phyloP scores from a whole-genome alignment of 352 stramenopile genomes.

The Pythium pyrilobum region DNA sequence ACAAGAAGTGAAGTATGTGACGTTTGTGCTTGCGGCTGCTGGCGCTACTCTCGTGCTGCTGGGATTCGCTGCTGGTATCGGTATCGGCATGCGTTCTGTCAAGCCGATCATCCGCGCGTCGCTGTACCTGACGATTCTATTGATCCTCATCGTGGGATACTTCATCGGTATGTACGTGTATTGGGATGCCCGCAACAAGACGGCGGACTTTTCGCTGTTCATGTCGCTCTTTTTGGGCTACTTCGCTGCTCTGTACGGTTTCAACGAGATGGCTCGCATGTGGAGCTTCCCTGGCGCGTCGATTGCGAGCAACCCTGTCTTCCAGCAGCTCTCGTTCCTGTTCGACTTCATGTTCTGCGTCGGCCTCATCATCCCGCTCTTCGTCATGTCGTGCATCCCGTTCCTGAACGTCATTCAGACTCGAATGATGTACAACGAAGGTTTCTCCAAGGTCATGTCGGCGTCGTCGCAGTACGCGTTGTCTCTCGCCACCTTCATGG shows the following conservation, averaged over 20 bases:
- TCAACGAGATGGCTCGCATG: slow-evolving; percentile 85
- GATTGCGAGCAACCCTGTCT: slow-evolving; percentile 57
- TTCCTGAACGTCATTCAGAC: slow-evolving; percentile 87
- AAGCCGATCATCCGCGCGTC: too few relatives aligned
- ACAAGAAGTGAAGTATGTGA: slow-evolving; percentile 47
- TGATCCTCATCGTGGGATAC: slow-evolving; percentile 61
- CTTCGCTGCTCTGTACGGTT: slow-evolving; percentile 62
- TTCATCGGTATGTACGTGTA: slow-evolving; percentile 35
- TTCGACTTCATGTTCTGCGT: slow-evolving; percentile 83
- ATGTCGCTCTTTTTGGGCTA: slow-evolving; percentile 81
- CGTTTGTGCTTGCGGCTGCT: slow-evolving; percentile 47
- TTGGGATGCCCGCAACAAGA: not conserved
- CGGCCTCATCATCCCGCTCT: slow-evolving; percentile 64
- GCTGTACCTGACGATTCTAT: too few relatives aligned
- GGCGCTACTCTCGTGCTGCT: slow-evolving; percentile 53
- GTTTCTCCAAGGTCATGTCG: slow-evolving; percentile 80
- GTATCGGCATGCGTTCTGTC: too few relatives aligned
- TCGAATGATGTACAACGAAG: slow-evolving; percentile 90
- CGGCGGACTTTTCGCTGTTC: slow-evolving; percentile 20
- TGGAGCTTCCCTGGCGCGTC: slow-evolving; percentile 68
- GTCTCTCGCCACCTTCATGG: slow-evolving; percentile 77
- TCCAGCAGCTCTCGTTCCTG: slow-evolving; percentile 79
- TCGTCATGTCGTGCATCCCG: slow-evolving; percentile 77
- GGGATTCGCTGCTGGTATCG: too few relatives aligned
- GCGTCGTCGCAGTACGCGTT: slow-evolving; percentile 85